phyloP scores from a whole-genome alignment of 140 eudicot species.

The Oenanthe javanica region DNA sequence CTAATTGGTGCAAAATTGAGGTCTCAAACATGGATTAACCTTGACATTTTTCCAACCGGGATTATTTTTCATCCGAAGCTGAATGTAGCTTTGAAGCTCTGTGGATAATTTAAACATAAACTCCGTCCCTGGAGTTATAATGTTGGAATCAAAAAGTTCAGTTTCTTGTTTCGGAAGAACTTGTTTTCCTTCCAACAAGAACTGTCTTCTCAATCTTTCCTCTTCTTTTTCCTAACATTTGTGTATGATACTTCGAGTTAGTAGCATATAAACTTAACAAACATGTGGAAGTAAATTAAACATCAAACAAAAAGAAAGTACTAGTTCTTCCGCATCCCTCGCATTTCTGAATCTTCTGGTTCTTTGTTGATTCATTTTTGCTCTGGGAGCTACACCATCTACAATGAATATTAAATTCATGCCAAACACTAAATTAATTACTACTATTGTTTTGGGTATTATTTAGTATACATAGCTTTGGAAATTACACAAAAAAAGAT shows the following conservation, averaged over 20 bases:
- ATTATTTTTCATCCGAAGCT: conserved; percentile 20
- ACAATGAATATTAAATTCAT: background rate
- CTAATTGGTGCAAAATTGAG: background rate
- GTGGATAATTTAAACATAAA: conserved; percentile 39
- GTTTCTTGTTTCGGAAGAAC: conserved; percentile 32
- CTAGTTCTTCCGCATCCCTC: conserved; percentile 29
- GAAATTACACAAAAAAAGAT: too few relatives aligned
- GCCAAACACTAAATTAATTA: too few relatives aligned
- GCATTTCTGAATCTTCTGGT: conserved; percentile 34
- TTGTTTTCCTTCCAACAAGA: conserved; percentile 27
- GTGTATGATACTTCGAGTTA: background rate
- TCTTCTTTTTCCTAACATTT: conserved; percentile 31
- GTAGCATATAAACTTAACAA: background rate
- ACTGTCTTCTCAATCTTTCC: conserved; percentile 23
- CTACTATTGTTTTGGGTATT: too few relatives aligned
- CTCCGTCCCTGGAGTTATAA: conserved; percentile 54
- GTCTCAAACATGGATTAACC: conserved; percentile 16
- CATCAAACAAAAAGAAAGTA: conserved; percentile 3
- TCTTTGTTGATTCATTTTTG: conserved; percentile 64
- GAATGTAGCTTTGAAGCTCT: conserved; percentile 30
- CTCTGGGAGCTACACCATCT: conserved; percentile 73
- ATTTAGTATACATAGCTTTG: too few relatives aligned
- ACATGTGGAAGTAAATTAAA: background rate
- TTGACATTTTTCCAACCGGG: conserved; percentile 31
- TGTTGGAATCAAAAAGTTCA: conserved; percentile 38